Evolutionary conservation across 2,329 filamentous ascomycete genomes (phyloP).

Genomic region (Emydomyces testavorans): DNA sequence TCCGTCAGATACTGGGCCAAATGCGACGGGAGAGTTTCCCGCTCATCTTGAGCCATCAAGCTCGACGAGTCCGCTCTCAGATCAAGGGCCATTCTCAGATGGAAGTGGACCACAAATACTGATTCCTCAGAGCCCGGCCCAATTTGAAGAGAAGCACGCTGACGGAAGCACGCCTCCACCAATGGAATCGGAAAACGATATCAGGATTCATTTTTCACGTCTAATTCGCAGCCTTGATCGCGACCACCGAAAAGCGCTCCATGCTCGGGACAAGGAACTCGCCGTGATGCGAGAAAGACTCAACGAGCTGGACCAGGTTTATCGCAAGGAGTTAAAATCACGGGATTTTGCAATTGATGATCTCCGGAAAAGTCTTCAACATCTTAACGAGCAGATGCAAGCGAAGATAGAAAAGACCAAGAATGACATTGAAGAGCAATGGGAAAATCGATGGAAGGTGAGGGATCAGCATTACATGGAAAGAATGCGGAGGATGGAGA

Average conservation of each 20-base stretch:
- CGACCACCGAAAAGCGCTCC: conserved; percentile 22
- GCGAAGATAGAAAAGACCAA: conserved; percentile 23
- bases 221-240: conserved; percentile 25
- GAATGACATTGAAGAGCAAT: conserved; percentile 27
- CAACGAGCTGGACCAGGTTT: conserved; percentile 25
- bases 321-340: conserved; percentile 23
- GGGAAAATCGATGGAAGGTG: conserved; percentile 28
- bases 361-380: conserved; percentile 18
- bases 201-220: conserved; percentile 22
- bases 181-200: conserved; percentile 25
- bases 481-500: conserved; percentile 20
- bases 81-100: not conserved
- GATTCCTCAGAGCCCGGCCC: conserved; percentile 12
- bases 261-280: conserved; percentile 23
- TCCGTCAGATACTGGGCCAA: conserved; percentile 1
- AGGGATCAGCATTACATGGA: conserved; percentile 22
- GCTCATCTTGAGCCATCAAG: not conserved
- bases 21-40: conserved; percentile 15
- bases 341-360: conserved; percentile 25
- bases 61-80: not conserved
- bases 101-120: not conserved
- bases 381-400: conserved; percentile 20
- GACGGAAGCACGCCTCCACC: conserved; percentile 18
- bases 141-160: conserved; percentile 17
- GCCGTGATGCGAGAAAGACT: conserved; percentile 21